These are phyloP conservation scores for Suillus decipiens DNA, from an alignment of 768 basidiomycete genomes.

Conservation along the genomic window DNA sequence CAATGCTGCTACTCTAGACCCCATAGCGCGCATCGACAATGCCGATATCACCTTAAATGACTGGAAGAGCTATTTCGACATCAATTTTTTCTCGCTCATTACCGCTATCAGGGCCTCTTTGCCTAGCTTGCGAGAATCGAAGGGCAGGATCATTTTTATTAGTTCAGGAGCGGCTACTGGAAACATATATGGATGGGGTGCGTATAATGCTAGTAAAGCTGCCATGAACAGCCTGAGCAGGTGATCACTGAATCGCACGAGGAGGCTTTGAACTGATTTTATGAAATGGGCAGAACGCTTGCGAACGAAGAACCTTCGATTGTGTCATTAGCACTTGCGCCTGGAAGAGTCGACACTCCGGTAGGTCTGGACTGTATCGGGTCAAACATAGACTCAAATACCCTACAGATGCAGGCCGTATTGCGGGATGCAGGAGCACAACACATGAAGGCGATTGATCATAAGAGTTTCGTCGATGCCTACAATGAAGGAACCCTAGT, in stretches of 20 bases:
- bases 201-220: constrained; percentile 84
- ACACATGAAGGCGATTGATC: constrained; percentile 56
- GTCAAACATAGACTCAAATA: constrained; percentile 6
- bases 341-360: constrained; percentile 84
- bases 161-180: constrained; percentile 84
- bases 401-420: constrained; percentile 65
- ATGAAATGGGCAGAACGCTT: constrained; percentile 59
- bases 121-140: constrained; percentile 68
- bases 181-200: constrained; percentile 70
- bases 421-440: constrained; percentile 53
- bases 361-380: constrained; percentile 41
- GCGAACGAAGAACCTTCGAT: constrained; percentile 82
- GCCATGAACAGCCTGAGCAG: constrained; percentile 86
- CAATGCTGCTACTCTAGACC: constrained; percentile 81
- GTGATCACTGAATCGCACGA: constrained; percentile 35
- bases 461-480: constrained; percentile 57
- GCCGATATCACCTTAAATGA: constrained; percentile 48
- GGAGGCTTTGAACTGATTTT: constrained; percentile 10
- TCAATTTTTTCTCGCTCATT: constrained; percentile 87
- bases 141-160: constrained; percentile 76
- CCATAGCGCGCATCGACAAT: constrained; percentile 60
- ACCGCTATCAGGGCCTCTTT: constrained; percentile 65
- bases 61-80: constrained; percentile 77
- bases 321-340: constrained; percentile 74
- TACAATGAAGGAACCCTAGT: constrained; percentile 71